These are phyloP conservation scores for Cyberlindnera misumaiensis DNA, from an alignment of 805 yeast genomes.

Conservation along the genomic window DNA sequence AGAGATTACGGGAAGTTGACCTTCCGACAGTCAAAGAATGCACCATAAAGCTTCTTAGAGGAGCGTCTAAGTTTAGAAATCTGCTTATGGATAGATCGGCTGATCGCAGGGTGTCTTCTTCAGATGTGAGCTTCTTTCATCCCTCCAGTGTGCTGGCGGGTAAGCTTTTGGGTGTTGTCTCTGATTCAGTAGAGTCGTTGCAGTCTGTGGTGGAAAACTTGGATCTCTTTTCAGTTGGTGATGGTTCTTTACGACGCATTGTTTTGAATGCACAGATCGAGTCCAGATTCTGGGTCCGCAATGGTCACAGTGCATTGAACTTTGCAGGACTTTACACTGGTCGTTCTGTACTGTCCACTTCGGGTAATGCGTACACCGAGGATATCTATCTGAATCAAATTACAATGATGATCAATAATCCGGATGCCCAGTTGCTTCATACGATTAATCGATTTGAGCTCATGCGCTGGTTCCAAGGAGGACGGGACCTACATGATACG, in stretches of 20 bases:
- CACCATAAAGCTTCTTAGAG: conserved; percentile 1
- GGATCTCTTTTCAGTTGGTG: conserved; percentile 44
- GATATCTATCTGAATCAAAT: conserved; percentile 72
- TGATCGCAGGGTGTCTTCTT: conserved; percentile 38
- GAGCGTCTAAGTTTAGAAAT: conserved; percentile 14
- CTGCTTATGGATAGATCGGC: conserved; percentile 20
- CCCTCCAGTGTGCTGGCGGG: conserved; percentile 56
- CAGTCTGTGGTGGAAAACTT: conserved; percentile 13
- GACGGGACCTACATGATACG: conserved; percentile 31
- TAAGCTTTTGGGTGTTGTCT: conserved; percentile 2
- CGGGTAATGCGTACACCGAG: conserved; percentile 50
- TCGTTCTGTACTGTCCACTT: conserved; percentile 24
- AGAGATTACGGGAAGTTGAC: conserved; percentile 2
- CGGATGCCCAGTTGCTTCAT: conserved; percentile 49
- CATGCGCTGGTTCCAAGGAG: conserved; percentile 36
- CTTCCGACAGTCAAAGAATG: conserved; percentile 1
- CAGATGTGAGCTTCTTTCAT: conserved; percentile 49
- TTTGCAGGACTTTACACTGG: conserved; percentile 45
- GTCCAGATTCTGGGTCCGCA: conserved; percentile 68
- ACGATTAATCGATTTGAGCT: conserved; percentile 57
- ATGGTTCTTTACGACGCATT: conserved; percentile 50
- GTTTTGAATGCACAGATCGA: conserved; percentile 57
- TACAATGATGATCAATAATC: conserved; percentile 42
- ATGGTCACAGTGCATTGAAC: conserved; percentile 49
- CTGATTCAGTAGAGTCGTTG: background rate